A percentile compares a stretch with the other conserved stretches of the same genome.
Evolutionary conservation across 225 moss, liverwort and hornwort genomes (phyloP).

Genomic region (Straminergon stramineum): DNA sequence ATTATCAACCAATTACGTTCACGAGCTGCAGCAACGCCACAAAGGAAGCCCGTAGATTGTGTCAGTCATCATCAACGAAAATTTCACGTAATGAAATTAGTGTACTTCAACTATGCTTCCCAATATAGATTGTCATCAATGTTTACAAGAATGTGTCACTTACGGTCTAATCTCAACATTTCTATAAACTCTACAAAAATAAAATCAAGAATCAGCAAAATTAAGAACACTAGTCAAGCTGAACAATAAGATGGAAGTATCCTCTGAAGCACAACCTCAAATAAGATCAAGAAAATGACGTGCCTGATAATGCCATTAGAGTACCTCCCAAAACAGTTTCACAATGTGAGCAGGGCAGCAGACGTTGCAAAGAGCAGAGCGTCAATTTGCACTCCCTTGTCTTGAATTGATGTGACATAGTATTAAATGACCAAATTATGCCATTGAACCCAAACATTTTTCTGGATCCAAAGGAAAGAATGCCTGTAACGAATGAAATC

Average conservation of each 20-base stretch:
- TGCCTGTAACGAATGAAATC: slow-evolving; percentile 24
- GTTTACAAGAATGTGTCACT: neutral
- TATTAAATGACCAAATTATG: slow-evolving; percentile 9
- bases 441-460: slow-evolving; percentile 10
- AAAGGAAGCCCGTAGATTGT: neutral
- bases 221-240: neutral
- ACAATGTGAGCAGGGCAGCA: neutral
- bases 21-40: neutral
- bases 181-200: neutral
- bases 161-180: neutral
- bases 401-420: neutral
- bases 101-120: neutral
- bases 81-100: neutral
- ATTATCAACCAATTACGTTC: neutral
- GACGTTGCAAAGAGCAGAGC: neutral
- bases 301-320: neutral
- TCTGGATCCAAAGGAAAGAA: slow-evolving; percentile 21
- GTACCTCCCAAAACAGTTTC: neutral
- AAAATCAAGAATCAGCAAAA: neutral
- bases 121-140: neutral
- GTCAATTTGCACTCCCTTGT: neutral
- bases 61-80: neutral
- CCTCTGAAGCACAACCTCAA: neutral
- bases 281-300: neutral
- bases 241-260: neutral